Percentiles rank a stretch among this genome's conserved stretches.
phyloP scores from a whole-genome alignment of 345 rosid species.

The Dipteronia dyeriana region DNA sequence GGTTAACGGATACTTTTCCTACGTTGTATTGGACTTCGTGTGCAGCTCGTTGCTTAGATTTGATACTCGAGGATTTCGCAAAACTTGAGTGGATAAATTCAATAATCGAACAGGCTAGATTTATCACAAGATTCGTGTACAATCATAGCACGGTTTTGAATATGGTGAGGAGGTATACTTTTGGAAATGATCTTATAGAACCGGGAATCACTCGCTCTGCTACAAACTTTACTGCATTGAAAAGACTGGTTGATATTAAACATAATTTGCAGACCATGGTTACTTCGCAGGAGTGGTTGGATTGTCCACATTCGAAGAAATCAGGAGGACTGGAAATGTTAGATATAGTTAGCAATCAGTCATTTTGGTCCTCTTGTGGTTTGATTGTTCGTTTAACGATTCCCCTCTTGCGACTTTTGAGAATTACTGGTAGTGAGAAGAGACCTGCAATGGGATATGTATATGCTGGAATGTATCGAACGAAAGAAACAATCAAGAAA shows the following conservation, averaged over 20 bases:
- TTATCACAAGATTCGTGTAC: constrained; percentile 78
- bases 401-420: constrained; percentile 70
- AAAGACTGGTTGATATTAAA: constrained; percentile 55
- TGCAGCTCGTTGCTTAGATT: constrained; percentile 65
- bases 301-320: constrained; percentile 66
- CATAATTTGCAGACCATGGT: constrained; percentile 77
- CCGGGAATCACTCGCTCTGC: constrained; percentile 61
- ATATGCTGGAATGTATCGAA: constrained; percentile 75
- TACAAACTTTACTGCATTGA: constrained; percentile 68
- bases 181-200: constrained; percentile 71
- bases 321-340: constrained; percentile 68
- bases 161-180: constrained; percentile 70
- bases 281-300: constrained; percentile 85
- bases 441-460: constrained; percentile 90
- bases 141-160: constrained; percentile 70
- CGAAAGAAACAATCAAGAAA: constrained; percentile 79
- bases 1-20: constrained; percentile 66
- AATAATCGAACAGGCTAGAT: constrained; percentile 70
- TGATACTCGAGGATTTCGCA: constrained; percentile 74
- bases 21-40: constrained; percentile 89
- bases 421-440: constrained; percentile 53
- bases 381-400: constrained; percentile 50
- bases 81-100: constrained; percentile 68
- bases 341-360: constrained; percentile 61
- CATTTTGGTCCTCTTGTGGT: constrained; percentile 77